Evolutionary conservation across 495 filamentous ascomycete species (phyloP).

Genomic region (Neurospora sp.): DNA sequence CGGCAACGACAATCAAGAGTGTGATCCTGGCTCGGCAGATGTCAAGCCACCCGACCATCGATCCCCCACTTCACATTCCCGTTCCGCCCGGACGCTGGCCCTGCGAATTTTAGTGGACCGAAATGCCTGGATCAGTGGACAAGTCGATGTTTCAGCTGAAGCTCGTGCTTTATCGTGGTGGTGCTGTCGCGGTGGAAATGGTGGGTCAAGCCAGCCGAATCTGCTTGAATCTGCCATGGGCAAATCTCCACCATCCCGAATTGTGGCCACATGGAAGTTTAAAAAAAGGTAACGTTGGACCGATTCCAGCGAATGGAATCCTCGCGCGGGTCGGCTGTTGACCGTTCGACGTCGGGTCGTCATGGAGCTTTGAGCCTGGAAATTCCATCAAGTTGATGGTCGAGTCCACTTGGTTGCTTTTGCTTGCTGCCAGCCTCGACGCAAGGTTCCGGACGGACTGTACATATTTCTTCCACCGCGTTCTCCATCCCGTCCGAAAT

Average conservation of each 20-base stretch:
- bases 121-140: background rate
- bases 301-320: background rate
- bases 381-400: background rate
- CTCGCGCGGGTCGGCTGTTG: background rate
- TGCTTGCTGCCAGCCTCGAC: background rate
- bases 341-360: background rate
- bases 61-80: constrained; percentile 2
- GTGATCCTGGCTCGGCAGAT: constrained; percentile 20
- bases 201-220: background rate
- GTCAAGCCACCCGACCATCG: constrained; percentile 12
- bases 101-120: constrained; percentile 20
- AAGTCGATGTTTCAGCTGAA: background rate
- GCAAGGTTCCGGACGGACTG: background rate
- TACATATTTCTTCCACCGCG: background rate
- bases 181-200: background rate
- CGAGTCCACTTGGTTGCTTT: background rate
- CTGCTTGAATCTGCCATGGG: background rate
- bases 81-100: constrained; percentile 3
- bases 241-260: constrained; percentile 11
- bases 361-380: background rate
- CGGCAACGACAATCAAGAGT: background rate
- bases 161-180: background rate
- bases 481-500: background rate
- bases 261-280: constrained; percentile 26
- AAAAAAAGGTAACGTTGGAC: constrained; percentile 2